These are phyloP conservation scores for Boletus bicolor DNA, from an alignment of 768 basidiomycete species.

Conservation along the genomic window DNA sequence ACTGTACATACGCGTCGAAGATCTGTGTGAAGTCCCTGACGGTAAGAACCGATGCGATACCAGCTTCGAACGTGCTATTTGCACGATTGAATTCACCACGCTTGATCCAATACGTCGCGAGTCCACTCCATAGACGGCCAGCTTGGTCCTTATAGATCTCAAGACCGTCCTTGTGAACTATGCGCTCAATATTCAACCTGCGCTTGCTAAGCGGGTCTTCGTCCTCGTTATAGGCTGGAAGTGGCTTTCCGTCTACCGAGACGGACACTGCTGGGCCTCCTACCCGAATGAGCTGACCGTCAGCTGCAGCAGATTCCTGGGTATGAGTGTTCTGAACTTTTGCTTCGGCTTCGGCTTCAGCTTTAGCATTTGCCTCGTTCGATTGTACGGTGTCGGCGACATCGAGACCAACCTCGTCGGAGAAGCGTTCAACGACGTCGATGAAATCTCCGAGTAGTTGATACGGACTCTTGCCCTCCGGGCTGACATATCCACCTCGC, in stretches of 20 bases:
- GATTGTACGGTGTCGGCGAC: constrained; percentile 68
- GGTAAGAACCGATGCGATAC: constrained; percentile 80
- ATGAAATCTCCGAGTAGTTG: constrained; percentile 92
- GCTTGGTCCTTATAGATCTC: constrained; percentile 94
- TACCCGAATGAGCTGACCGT: constrained; percentile 67
- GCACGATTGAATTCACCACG: constrained; percentile 92
- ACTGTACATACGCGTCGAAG: constrained; percentile 95
- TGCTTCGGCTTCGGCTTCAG: constrained; percentile 47
- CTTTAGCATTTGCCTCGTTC: constrained; percentile 47
- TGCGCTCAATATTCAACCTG: constrained; percentile 81
- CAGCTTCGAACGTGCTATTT: constrained; percentile 83
- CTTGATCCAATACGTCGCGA: constrained; percentile 99
- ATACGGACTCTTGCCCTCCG: constrained; percentile 94
- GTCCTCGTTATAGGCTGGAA: constrained; percentile 67
- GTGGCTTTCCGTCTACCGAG: constrained; percentile 47
- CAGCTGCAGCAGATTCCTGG: constrained; percentile 43
- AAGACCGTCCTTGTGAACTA: constrained; percentile 84
- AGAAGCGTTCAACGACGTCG: constrained; percentile 83
- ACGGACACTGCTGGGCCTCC: constrained; percentile 61
- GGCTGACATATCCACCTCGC: constrained; percentile 76
- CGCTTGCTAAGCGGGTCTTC: constrained; percentile 70
- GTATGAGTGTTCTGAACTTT: constrained; percentile 32
- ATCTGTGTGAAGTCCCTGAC: constrained; percentile 97
- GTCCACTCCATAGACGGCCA: constrained; percentile 91
- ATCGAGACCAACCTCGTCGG: constrained; percentile 91